Percentiles rank a stretch among this genome's conserved stretches.
phyloP scores from a whole-genome alignment of 1,284 basidiomycete species.

The Cutaneotrichosporon spelunceum region DNA sequence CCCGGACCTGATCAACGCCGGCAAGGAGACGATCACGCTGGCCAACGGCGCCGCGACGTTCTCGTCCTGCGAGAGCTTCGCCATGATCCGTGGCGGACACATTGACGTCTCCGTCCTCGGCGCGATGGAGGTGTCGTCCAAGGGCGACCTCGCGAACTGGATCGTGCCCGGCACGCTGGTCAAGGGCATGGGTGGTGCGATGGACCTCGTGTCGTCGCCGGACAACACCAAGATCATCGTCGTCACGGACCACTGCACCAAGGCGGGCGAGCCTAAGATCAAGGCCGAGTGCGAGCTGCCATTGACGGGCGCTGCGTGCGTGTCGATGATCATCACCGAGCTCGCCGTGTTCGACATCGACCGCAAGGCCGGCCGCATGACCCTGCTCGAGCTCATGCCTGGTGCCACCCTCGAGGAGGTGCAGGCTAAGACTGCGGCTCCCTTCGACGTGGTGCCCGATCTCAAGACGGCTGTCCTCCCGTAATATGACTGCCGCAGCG shows the following conservation, averaged over 20 bases:
- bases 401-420: conserved; percentile 80
- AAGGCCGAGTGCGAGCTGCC: conserved; percentile 75
- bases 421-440: conserved; percentile 74
- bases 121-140: conserved; percentile 84
- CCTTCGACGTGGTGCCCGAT: conserved; percentile 57
- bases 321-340: conserved; percentile 86
- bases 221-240: conserved; percentile 71
- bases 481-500: background rate
- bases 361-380: conserved; percentile 65
- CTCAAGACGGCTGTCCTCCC: conserved; percentile 8
- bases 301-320: conserved; percentile 79
- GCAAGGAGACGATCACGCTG: conserved; percentile 91
- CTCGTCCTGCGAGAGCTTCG: conserved; percentile 62
- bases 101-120: conserved; percentile 87
- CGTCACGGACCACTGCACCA: conserved; percentile 61
- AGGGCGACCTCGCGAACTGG: conserved; percentile 90
- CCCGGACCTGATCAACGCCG: conserved; percentile 90
- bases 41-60: conserved; percentile 89
- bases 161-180: conserved; percentile 94
- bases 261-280: conserved; percentile 83
- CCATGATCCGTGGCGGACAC: conserved; percentile 95
- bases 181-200: conserved; percentile 90
- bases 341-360: conserved; percentile 80
- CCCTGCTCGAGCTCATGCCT: conserved; percentile 72
- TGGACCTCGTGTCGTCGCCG: conserved; percentile 92